A percentile compares a stretch with the other conserved stretches of the same genome.
These are phyloP conservation scores for Diaporthe sp. DNA, from an alignment of 2,329 filamentous ascomycete species.

Conservation along the genomic window DNA sequence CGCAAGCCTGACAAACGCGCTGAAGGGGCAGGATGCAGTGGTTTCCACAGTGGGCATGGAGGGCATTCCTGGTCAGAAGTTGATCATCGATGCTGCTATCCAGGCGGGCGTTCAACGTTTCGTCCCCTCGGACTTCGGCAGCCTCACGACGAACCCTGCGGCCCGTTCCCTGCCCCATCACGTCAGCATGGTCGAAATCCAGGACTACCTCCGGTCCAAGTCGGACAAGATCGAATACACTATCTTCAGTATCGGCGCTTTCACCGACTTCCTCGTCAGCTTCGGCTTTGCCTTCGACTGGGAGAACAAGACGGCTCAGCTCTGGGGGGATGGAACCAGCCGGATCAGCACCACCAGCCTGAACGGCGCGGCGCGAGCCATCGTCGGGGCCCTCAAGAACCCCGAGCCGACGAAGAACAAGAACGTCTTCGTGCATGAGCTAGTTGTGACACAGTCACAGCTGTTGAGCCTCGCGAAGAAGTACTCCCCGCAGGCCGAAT, in stretches of 20 bases:
- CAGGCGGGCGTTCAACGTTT: slow-evolving; percentile 27
- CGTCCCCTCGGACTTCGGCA: slow-evolving; percentile 31
- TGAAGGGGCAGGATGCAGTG: slow-evolving; percentile 27
- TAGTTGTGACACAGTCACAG: neutral
- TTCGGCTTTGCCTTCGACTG: neutral
- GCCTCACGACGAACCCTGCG: slow-evolving; percentile 14
- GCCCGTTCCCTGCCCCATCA: slow-evolving; percentile 7
- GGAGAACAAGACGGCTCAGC: slow-evolving; percentile 18
- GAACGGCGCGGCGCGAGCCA: neutral
- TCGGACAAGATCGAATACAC: slow-evolving; percentile 3
- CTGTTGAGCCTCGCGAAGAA: neutral
- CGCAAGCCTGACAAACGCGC: neutral
- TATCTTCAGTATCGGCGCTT: slow-evolving; percentile 10
- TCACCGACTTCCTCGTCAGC: slow-evolving; percentile 2
- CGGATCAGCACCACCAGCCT: slow-evolving; percentile 21
- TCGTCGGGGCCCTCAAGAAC: neutral
- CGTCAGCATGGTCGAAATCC: neutral
- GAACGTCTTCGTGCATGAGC: neutral
- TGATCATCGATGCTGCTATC: slow-evolving; percentile 29
- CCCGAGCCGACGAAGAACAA: slow-evolving; percentile 4
- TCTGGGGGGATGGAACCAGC: slow-evolving; percentile 4
- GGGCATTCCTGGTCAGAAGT: neutral
- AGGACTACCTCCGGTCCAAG: slow-evolving; percentile 1
- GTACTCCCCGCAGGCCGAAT: neutral
- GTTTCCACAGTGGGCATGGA: neutral